Evolutionary conservation across 106 monocot genomes (phyloP).

Genomic region (Agapanthus africanus): DNA sequence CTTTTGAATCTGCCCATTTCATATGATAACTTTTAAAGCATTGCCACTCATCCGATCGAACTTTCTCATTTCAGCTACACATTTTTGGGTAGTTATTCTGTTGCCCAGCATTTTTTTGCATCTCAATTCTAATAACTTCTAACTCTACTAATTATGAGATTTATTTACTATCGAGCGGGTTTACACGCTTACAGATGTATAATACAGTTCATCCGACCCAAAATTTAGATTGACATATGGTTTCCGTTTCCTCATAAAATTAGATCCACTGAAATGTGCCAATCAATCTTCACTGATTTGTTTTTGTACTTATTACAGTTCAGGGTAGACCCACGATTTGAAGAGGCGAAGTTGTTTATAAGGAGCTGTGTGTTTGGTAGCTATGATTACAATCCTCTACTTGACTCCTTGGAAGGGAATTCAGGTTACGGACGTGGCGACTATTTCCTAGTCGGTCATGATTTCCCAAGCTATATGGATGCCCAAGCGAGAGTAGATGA

Average conservation of each 20-base stretch:
- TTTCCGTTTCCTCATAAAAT: background rate
- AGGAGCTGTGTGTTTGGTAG: slow-evolving; percentile 67
- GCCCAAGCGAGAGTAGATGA: slow-evolving; percentile 71
- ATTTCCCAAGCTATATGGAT: slow-evolving; percentile 87
- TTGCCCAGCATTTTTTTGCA: too few species aligned
- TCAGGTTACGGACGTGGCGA: slow-evolving; percentile 85
- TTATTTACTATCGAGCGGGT: too few species aligned
- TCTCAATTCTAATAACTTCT: too few species aligned
- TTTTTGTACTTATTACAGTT: slow-evolving; percentile 60
- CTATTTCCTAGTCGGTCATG: slow-evolving; percentile 88
- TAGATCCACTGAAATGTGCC: background rate
- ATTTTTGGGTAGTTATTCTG: too few species aligned
- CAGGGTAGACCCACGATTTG: slow-evolving; percentile 70
- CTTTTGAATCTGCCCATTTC: too few species aligned
- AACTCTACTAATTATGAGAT: too few species aligned
- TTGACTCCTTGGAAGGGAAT: slow-evolving; percentile 84
- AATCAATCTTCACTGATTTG: too few species aligned
- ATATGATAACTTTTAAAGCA: too few species aligned
- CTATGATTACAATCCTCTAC: slow-evolving; percentile 74
- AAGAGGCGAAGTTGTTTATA: slow-evolving; percentile 76
- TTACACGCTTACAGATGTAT: background rate
- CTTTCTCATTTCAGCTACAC: too few species aligned
- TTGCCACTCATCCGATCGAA: too few species aligned
- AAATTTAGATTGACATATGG: background rate
- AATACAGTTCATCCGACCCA: background rate